Conservation (phyloP, 2,329 filamentous ascomycete species). For the Colletotrichum sp. region DNA sequence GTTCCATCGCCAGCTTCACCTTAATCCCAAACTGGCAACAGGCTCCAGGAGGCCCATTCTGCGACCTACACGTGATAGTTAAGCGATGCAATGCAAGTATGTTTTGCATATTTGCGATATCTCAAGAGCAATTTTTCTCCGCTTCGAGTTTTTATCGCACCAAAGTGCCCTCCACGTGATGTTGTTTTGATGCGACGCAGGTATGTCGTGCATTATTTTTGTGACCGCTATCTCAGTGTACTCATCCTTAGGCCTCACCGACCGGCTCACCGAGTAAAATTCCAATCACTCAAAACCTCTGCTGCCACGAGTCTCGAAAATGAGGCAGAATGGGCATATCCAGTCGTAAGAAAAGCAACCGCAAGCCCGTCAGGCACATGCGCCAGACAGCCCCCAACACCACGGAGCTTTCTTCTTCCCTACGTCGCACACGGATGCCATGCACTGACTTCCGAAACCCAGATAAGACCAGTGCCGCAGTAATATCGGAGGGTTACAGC, state of each 20-base stretch:
- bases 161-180: slow-evolving; percentile 14
- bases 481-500: not conserved
- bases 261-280: not conserved
- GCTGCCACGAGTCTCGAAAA: not conserved
- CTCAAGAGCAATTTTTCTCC: slow-evolving; percentile 10
- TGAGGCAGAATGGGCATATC: not conserved
- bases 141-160: not conserved
- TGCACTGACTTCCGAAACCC: not conserved
- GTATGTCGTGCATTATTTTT: slow-evolving; percentile 13
- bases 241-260: not conserved
- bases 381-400: not conserved
- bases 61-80: slow-evolving; percentile 19
- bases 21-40: not conserved
- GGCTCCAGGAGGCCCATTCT: slow-evolving; percentile 9
- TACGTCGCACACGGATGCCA: not conserved
- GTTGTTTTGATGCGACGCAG: slow-evolving; percentile 1
- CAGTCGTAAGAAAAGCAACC: not conserved
- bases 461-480: not conserved
- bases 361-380: not conserved
- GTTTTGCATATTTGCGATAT: slow-evolving; percentile 22
- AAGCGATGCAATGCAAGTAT: slow-evolving; percentile 16
- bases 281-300: not conserved
- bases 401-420: not conserved
- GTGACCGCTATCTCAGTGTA: not conserved
- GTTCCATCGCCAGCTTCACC: not conserved